These are phyloP conservation scores for Stemphylium lycopersici DNA, from an alignment of 2,329 filamentous ascomycete genomes.

Conservation along the genomic window DNA sequence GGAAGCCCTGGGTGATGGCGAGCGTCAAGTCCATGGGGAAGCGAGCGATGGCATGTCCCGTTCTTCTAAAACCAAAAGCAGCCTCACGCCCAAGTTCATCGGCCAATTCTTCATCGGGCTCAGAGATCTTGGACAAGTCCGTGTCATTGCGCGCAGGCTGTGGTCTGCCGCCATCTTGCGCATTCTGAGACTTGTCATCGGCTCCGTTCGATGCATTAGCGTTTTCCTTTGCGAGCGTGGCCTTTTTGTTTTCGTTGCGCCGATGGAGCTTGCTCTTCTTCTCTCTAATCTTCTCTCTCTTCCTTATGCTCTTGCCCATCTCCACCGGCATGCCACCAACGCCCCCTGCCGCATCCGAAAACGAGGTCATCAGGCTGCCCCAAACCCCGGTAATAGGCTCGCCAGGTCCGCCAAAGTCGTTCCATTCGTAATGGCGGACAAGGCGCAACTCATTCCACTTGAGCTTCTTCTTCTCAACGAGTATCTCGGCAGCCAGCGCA, in stretches of 20 bases:
- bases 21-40: slow-evolving; percentile 67
- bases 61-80: slow-evolving; percentile 59
- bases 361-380: slow-evolving; percentile 64
- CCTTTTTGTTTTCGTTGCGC: slow-evolving; percentile 36
- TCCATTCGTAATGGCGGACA: slow-evolving; percentile 73
- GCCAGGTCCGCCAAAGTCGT: slow-evolving; percentile 76
- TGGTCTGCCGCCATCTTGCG: slow-evolving; percentile 21
- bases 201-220: slow-evolving; percentile 13
- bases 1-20: slow-evolving; percentile 70
- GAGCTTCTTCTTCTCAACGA: slow-evolving; percentile 66
- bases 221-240: slow-evolving; percentile 28
- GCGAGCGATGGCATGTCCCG: slow-evolving; percentile 59
- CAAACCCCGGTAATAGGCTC: slow-evolving; percentile 73
- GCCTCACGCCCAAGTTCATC: slow-evolving; percentile 56
- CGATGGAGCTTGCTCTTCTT: slow-evolving; percentile 51
- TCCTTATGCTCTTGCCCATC: slow-evolving; percentile 64
- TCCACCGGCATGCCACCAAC: slow-evolving; percentile 68
- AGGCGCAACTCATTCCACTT: slow-evolving; percentile 69
- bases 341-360: slow-evolving; percentile 66
- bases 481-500: slow-evolving; percentile 68
- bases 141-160: slow-evolving; percentile 30
- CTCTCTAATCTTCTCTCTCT: slow-evolving; percentile 58
- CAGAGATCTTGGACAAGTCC: slow-evolving; percentile 37
- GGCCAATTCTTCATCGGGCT: slow-evolving; percentile 41
- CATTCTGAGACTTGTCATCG: slow-evolving; percentile 6